phyloP scores from a whole-genome alignment of 31 red algal genomes.

The Asparagopsis taxiformis region DNA sequence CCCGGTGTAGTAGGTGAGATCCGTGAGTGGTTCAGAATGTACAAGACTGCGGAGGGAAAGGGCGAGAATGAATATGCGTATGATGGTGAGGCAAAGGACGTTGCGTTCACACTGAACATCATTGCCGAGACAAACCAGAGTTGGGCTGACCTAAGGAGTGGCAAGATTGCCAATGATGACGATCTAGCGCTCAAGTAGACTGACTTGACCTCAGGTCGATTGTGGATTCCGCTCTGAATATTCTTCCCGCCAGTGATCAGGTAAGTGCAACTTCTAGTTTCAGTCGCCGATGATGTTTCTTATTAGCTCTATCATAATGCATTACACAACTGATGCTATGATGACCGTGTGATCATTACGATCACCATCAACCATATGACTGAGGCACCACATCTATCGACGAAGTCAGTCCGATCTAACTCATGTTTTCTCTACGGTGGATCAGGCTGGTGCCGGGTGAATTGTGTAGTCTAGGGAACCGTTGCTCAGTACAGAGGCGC shows the following conservation, averaged over 20 bases:
- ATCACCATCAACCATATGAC: constrained; percentile 34
- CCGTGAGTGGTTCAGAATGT: constrained; percentile 94
- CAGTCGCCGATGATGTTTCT: background rate
- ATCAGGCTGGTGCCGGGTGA: too few relatives aligned
- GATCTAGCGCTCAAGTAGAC: constrained; percentile 41
- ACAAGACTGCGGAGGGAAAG: constrained; percentile 99
- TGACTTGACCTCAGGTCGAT: background rate
- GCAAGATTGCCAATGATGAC: constrained; percentile 80
- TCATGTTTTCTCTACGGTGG: too few relatives aligned
- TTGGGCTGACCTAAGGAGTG: constrained; percentile 70
- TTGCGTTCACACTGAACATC: constrained; percentile 63
- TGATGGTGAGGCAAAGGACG: constrained; percentile 69
- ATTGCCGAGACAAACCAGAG: constrained; percentile 80
- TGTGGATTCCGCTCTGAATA: background rate
- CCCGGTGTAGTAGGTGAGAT: constrained; percentile 79
- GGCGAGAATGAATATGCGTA: constrained; percentile 93
- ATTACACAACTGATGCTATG: background rate
- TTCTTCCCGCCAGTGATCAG: too few relatives aligned
- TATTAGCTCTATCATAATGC: constrained; percentile 36
- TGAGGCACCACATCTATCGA: too few relatives aligned
- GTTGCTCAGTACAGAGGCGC: too few relatives aligned
- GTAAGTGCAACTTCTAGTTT: background rate
- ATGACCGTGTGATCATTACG: constrained; percentile 13
- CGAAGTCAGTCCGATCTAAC: too few relatives aligned
- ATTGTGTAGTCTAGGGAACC: too few relatives aligned